A percentile compares a stretch with the other conserved stretches of the same genome.
phyloP scores from a whole-genome alignment of 345 rosid genomes.

The Eucalyptus coolabah region DNA sequence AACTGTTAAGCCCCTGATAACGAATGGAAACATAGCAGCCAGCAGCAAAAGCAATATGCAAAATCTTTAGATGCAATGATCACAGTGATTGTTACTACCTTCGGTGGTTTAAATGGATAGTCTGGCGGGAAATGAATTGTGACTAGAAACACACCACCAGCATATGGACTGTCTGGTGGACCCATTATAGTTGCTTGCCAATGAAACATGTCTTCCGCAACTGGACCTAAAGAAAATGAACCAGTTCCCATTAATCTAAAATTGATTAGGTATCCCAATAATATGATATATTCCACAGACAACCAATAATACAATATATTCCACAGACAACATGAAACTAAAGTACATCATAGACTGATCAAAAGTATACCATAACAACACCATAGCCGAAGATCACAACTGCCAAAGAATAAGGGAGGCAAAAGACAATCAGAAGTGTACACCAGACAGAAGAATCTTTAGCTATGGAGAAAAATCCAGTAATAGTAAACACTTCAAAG shows the following conservation, averaged over 20 bases:
- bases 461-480: not conserved
- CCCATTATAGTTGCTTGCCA: conserved; percentile 67
- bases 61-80: not conserved
- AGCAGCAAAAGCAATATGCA: not conserved
- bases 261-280: not conserved
- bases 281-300: not conserved
- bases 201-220: conserved; percentile 47
- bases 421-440: not conserved
- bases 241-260: not conserved
- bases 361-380: not conserved
- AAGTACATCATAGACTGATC: not conserved
- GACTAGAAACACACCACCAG: conserved; percentile 44
- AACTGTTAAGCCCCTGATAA: not conserved
- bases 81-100: conserved; percentile 7
- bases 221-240: conserved; percentile 20
- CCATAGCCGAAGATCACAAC: not conserved
- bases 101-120: conserved; percentile 53
- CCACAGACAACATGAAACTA: not conserved
- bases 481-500: not conserved
- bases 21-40: not conserved
- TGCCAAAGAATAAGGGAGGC: not conserved
- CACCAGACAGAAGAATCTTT: not conserved
- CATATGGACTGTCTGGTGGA: conserved; percentile 44
- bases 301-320: not conserved
- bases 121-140: conserved; percentile 52